Conservation (phyloP, 768 basidiomycete genomes). For the Suillus subalutaceus region DNA sequence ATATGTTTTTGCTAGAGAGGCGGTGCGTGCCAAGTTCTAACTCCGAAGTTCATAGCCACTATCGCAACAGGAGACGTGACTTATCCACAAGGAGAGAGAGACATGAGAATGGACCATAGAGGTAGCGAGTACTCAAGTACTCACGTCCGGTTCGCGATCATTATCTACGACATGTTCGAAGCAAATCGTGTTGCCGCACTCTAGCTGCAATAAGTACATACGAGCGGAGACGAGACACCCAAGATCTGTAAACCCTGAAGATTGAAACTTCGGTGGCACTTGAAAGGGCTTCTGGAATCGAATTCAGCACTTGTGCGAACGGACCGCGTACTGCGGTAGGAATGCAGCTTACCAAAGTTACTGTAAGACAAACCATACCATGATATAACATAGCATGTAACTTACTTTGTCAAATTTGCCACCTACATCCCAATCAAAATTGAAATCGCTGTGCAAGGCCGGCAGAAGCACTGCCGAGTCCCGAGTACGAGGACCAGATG, state of each 20-base stretch:
- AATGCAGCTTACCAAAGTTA: slow-evolving; percentile 33
- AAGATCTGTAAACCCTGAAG: slow-evolving; percentile 40
- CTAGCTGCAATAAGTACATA: too few species aligned
- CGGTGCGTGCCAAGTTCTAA: slow-evolving; percentile 49
- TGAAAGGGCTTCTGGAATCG: slow-evolving; percentile 48
- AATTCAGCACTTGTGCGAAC: slow-evolving; percentile 1
- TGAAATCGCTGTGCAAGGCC: not conserved
- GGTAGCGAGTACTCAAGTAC: too few species aligned
- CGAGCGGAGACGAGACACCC: too few species aligned
- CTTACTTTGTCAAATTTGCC: not conserved
- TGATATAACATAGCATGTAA: not conserved
- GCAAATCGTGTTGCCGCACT: too few species aligned
- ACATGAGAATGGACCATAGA: too few species aligned
- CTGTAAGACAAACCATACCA: not conserved
- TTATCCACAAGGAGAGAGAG: slow-evolving; percentile 35
- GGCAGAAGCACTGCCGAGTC: not conserved
- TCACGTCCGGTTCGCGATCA: too few species aligned
- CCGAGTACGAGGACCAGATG: too few species aligned
- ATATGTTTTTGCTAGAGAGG: slow-evolving; percentile 54
- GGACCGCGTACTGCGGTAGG: not conserved
- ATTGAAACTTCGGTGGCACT: slow-evolving; percentile 49
- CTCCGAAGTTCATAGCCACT: slow-evolving; percentile 53
- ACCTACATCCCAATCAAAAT: not conserved
- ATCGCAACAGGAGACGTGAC: slow-evolving; percentile 54
- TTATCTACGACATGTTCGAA: too few species aligned